Percentiles rank a stretch among this genome's conserved stretches.
Conservation (phyloP, 768 basidiomycete genomes). For the Termitomyces eurrhizus region DNA sequence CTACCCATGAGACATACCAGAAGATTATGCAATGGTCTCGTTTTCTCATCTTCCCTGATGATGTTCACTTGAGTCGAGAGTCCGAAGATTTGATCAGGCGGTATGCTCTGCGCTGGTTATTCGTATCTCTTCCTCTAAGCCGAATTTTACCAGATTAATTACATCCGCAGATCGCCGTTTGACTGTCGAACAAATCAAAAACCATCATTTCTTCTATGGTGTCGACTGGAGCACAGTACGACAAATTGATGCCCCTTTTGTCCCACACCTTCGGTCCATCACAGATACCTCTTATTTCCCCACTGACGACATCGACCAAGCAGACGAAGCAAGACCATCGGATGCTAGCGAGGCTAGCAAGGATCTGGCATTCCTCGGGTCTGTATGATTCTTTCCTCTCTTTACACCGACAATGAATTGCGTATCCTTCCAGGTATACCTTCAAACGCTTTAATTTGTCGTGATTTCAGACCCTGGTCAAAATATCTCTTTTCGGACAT, state of each 20-base stretch:
- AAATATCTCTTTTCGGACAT: not conserved
- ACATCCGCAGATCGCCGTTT: constrained; percentile 79
- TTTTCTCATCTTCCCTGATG: constrained; percentile 87
- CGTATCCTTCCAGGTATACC: constrained; percentile 50
- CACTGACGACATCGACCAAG: constrained; percentile 88
- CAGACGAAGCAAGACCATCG: constrained; percentile 38
- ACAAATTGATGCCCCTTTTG: constrained; percentile 89
- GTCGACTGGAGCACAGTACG: constrained; percentile 92
- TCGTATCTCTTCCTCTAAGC: not conserved
- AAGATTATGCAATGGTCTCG: constrained; percentile 95
- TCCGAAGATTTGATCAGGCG: constrained; percentile 85
- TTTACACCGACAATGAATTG: constrained; percentile 5
- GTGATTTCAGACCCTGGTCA: constrained; percentile 17
- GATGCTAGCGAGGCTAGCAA: constrained; percentile 43
- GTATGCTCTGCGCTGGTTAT: constrained; percentile 36
- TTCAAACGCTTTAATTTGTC: constrained; percentile 75
- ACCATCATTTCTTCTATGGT: constrained; percentile 91
- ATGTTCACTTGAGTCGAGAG: constrained; percentile 88
- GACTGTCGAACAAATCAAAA: constrained; percentile 82
- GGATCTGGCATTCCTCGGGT: constrained; percentile 70
- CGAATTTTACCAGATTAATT: constrained; percentile 54
- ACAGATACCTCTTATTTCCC: constrained; percentile 99
- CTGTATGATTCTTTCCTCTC: constrained; percentile 13
- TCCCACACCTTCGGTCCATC: constrained; percentile 90
- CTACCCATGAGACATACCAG: constrained; percentile 95